These are phyloP conservation scores for Laburnicola sp. DNA, from an alignment of 2,329 filamentous ascomycete genomes.

Conservation along the genomic window DNA sequence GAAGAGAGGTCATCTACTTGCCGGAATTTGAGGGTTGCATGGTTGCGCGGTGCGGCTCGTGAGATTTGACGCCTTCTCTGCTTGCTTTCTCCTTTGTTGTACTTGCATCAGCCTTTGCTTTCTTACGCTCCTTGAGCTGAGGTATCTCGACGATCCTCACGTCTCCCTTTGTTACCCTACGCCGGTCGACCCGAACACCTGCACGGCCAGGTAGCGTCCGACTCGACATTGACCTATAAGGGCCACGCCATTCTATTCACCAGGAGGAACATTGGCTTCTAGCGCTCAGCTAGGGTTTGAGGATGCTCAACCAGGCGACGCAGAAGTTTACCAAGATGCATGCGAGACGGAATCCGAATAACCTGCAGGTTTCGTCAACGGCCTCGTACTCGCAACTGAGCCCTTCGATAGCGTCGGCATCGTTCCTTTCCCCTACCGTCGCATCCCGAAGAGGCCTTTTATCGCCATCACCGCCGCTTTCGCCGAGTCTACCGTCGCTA, in stretches of 20 bases:
- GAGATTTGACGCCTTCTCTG: neutral
- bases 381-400: constrained; percentile 40
- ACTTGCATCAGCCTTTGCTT: neutral
- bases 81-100: constrained; percentile 3
- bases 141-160: constrained; percentile 14
- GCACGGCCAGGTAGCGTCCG: constrained; percentile 30
- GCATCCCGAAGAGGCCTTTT: constrained; percentile 59
- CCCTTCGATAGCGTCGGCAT: constrained; percentile 41
- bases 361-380: constrained; percentile 50
- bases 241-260: constrained; percentile 3
- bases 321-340: constrained; percentile 48
- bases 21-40: neutral
- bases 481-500: constrained; percentile 69
- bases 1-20: too few relatives aligned
- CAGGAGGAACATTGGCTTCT: too few relatives aligned
- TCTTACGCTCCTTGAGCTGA: neutral
- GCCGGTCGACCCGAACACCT: constrained; percentile 19
- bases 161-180: constrained; percentile 30
- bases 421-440: constrained; percentile 41
- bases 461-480: constrained; percentile 70
- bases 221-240: neutral
- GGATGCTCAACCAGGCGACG: constrained; percentile 43
- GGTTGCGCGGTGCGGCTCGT: constrained; percentile 6
- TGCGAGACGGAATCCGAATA: constrained; percentile 50
- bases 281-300: constrained; percentile 3